Evolutionary conservation across 441 rosid genomes (phyloP), one percentile per base, ranked within the genome.

Genomic region (Viola pubescens): DNA sequence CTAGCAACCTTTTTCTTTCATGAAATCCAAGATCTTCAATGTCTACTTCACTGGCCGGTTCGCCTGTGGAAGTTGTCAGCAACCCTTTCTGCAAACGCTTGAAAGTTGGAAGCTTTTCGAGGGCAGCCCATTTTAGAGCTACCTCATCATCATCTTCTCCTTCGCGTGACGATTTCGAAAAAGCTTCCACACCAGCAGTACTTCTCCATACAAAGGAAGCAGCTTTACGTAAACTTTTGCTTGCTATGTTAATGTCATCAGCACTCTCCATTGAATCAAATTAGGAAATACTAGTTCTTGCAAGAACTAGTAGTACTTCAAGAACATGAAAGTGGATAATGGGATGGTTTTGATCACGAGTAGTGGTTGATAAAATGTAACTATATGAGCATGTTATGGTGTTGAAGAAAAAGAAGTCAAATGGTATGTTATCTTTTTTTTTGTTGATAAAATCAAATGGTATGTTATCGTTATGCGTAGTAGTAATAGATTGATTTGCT

Each of bases 41-140:
- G 46, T 83, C 75, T 42, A 87, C 60, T 70, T 89, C 90, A 16
- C 37, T 67, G 41, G 73, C 62, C 38, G 26, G 26, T 19, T 62
- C 77, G 39, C 85, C 89, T 3, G 37, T 61, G 7, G 77, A 42
- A 0, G 73, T 60, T 7, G 68, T 69, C 38, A 83, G 37, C 5
- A 86, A 43, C 6, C 84, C 95, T 63, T 71, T 82, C 60, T 68
- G 66, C 4, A 76, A 56, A 7, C 88, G 84, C 34, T 68, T 46
- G 48, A 67, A 78, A 2, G 90, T 89, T 0, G 92, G 95, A 3
- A 81, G 73, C 37, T 67, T 67, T 61, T 81, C 78, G 7, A 78
- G 64, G 2, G 82, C 82, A 11, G 86, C 86, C 86, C 86, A 81
- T 48, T 68, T 76, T 0, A 81, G 76, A 44, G 82, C 76, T 48